Evolutionary conservation across 257 asterid species (phyloP).

Genomic region (Striga asiatica): DNA sequence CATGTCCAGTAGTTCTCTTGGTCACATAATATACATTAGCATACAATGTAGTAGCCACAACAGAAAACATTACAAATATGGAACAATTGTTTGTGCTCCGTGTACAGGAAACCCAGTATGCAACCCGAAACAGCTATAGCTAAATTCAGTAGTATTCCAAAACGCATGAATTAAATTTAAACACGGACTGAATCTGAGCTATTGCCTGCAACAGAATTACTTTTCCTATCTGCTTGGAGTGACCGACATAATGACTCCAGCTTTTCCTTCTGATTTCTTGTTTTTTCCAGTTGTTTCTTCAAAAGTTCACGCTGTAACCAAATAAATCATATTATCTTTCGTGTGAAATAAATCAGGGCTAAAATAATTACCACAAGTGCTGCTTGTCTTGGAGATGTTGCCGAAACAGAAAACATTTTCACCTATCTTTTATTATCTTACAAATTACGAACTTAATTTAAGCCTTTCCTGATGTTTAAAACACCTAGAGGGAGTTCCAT

Average conservation of each 20-base stretch:
- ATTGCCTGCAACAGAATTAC: constrained; percentile 28
- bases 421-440: neutral
- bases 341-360: too few relatives aligned
- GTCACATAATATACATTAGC: too few relatives aligned
- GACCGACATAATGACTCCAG: constrained; percentile 90
- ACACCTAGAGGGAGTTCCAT: neutral
- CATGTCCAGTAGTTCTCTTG: too few relatives aligned
- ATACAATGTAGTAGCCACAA: too few relatives aligned
- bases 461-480: neutral
- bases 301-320: constrained; percentile 59
- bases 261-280: constrained; percentile 71
- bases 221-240: constrained; percentile 88
- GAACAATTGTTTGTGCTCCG: neutral
- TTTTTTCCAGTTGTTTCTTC: constrained; percentile 91
- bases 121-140: neutral
- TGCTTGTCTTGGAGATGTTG: too few relatives aligned
- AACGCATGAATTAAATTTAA: constrained; percentile 15
- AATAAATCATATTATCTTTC: neutral
- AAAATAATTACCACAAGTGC: too few relatives aligned
- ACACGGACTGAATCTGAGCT: constrained; percentile 31
- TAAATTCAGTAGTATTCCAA: constrained; percentile 4
- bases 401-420: neutral
- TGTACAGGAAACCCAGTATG: neutral
- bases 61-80: neutral
- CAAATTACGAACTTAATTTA: neutral